Conservation (phyloP, 73 alveolate species). For the Breviolum minutum region DNA sequence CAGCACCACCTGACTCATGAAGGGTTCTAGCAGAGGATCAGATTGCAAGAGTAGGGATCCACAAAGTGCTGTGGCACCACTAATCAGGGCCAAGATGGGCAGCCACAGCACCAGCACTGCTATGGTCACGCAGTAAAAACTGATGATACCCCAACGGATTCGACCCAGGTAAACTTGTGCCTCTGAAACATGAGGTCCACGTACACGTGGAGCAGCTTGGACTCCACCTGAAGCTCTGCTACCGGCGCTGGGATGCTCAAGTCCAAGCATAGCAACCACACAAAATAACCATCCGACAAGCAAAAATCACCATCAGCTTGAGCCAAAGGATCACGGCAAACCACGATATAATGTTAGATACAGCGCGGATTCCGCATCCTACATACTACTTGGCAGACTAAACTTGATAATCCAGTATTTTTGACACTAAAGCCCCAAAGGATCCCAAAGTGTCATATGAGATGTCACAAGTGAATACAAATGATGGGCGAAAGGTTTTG, state of each 20-base stretch:
- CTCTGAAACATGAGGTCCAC: slow-evolving; percentile 41
- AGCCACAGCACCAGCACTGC: slow-evolving; percentile 17
- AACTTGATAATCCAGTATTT: no score
- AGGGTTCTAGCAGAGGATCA: slow-evolving; percentile 31
- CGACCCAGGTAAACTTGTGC: slow-evolving; percentile 43
- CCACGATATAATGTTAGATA: no score
- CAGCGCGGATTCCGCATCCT: no score
- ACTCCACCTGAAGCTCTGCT: not conserved
- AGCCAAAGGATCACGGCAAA: not conserved
- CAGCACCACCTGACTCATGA: slow-evolving; percentile 14
- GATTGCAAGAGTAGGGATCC: slow-evolving; percentile 35
- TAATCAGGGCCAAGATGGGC: slow-evolving; percentile 19
- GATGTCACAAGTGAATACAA: no score
- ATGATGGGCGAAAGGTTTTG: no score
- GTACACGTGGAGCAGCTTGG: not conserved
- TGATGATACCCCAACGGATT: slow-evolving; percentile 27
- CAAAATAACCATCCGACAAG: no score
- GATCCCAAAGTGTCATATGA: no score
- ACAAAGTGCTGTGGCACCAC: not conserved
- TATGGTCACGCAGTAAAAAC: not conserved
- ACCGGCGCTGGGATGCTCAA: not conserved
- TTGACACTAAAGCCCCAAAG: no score
- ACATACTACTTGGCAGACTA: no score
- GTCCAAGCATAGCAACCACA: not conserved
- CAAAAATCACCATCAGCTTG: not conserved